These are phyloP conservation scores for Sporodiniella umbellata DNA, from an alignment of 371 early-diverging fungal species.

Conservation along the genomic window DNA sequence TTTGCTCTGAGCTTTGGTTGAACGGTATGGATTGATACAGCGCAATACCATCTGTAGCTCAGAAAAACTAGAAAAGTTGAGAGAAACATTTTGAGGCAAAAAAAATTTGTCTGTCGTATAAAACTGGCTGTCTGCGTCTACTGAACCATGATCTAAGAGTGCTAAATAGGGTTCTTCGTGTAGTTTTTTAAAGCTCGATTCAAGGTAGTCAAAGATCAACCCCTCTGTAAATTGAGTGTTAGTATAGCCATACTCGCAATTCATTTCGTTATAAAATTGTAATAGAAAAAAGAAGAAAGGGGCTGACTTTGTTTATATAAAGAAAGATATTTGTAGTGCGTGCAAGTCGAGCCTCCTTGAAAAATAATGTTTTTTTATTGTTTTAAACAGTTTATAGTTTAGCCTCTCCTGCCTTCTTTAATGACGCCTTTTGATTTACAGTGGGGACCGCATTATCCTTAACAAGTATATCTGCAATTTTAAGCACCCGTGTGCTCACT, in stretches of 20 bases:
- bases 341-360: background rate
- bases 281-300: too few species aligned
- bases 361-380: background rate
- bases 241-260: background rate
- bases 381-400: slow-evolving; percentile 3
- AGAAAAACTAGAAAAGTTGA: background rate
- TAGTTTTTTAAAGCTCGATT: slow-evolving; percentile 1
- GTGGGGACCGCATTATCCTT: slow-evolving; percentile 21
- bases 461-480: slow-evolving; percentile 26
- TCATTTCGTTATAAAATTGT: too few species aligned
- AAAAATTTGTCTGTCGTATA: background rate
- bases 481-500: slow-evolving; percentile 34
- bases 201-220: slow-evolving; percentile 10
- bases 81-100: background rate
- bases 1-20: background rate
- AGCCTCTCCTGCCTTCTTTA: background rate
- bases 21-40: background rate
- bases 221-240: slow-evolving; percentile 12
- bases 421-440: slow-evolving; percentile 16
- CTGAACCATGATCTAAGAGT: too few species aligned
- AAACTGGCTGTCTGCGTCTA: background rate
- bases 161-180: background rate
- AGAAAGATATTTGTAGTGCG: background rate
- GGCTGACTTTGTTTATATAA: background rate
- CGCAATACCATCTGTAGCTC: background rate